phyloP scores from a whole-genome alignment of 2,329 filamentous ascomycete genomes.

The Botrytis medusae region DNA sequence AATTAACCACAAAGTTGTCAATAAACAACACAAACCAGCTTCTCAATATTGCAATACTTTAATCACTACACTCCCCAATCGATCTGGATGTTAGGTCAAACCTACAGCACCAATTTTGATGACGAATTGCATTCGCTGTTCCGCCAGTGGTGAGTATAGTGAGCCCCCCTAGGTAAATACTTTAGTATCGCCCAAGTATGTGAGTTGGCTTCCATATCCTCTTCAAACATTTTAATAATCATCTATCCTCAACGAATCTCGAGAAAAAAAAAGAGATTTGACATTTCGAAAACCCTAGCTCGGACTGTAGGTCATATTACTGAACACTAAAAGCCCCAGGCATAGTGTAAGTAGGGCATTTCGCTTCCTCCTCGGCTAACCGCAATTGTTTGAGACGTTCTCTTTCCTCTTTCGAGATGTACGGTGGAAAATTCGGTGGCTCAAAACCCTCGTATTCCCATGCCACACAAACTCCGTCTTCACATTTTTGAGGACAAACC shows the following conservation, averaged over 20 bases:
- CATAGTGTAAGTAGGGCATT: slow-evolving; percentile 9
- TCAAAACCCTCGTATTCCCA: neutral
- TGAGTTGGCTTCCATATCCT: neutral
- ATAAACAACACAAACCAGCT: neutral
- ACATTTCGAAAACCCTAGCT: neutral
- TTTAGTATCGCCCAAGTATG: neutral
- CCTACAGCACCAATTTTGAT: neutral
- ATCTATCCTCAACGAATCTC: neutral
- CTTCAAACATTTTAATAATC: rapidly evolving
- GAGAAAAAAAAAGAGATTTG: rapidly evolving
- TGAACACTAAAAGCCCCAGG: neutral
- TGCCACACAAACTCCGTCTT: neutral
- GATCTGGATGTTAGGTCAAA: neutral
- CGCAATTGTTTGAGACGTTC: neutral
- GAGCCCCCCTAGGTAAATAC: no score
- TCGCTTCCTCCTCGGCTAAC: neutral
- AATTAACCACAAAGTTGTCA: neutral
- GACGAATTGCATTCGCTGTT: neutral
- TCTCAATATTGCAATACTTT: neutral
- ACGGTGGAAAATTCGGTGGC: neutral
- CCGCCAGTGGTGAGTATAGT: neutral
- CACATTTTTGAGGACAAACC: neutral
- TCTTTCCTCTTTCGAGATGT: neutral
- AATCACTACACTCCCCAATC: neutral
- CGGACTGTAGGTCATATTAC: neutral